phyloP scores from a whole-genome alignment of 2,329 filamentous ascomycete species.

The Xylariaceae sp. region DNA sequence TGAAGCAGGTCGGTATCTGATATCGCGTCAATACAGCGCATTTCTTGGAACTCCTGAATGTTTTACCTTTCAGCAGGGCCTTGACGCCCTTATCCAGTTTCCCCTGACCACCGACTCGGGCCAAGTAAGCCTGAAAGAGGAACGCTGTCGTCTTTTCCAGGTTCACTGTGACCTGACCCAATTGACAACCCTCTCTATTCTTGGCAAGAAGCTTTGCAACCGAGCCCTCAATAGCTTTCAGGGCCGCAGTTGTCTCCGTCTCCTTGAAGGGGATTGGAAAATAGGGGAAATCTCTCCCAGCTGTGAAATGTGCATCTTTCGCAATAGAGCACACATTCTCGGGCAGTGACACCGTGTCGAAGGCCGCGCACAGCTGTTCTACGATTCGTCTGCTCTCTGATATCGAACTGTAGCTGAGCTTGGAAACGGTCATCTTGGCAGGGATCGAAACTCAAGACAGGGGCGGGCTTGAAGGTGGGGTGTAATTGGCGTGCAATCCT shows the following conservation, averaged over 20 bases:
- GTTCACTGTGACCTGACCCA: slow-evolving; percentile 9
- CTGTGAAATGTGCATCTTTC: slow-evolving; percentile 6
- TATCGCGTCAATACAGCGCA: not conserved
- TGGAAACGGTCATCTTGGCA: no score
- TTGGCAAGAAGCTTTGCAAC: slow-evolving; percentile 8
- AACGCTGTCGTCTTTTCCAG: slow-evolving; percentile 5
- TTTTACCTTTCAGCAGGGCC: slow-evolving; percentile 29
- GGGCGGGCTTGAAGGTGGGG: no score
- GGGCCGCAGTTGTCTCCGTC: slow-evolving; percentile 9
- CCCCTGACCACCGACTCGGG: slow-evolving; percentile 48
- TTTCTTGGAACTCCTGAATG: no score
- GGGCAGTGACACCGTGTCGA: slow-evolving; percentile 1
- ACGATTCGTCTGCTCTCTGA: no score
- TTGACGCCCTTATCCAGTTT: slow-evolving; percentile 44
- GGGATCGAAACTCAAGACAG: no score
- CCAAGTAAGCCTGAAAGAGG: slow-evolving; percentile 41
- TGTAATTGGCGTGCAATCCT: no score
- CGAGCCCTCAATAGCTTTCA: slow-evolving; percentile 11
- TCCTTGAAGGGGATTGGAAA: slow-evolving; percentile 10
- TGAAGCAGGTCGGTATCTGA: slow-evolving; percentile 67
- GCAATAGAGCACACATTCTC: slow-evolving; percentile 3
- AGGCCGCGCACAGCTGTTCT: no score
- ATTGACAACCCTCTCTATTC: slow-evolving; percentile 6
- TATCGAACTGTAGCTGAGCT: no score
- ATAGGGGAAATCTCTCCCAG: slow-evolving; percentile 3